Conservation (phyloP, 1,284 basidiomycete species). For the Trichosporon sp. region DNA sequence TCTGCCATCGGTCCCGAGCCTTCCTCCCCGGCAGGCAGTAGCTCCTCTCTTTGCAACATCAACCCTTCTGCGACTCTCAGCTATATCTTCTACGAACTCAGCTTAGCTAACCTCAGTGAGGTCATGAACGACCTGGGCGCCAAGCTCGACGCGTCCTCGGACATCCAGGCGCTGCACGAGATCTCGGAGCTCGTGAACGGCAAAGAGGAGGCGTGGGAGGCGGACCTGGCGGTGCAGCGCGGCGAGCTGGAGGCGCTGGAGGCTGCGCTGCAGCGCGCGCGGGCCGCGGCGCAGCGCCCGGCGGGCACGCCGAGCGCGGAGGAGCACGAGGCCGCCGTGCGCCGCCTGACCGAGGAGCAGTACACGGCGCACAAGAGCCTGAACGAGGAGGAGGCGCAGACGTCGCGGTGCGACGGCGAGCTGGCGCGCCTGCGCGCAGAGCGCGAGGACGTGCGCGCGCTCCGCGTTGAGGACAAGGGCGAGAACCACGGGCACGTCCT, state of each 20-base stretch:
- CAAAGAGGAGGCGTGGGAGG: background rate
- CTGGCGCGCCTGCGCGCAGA: conserved; percentile 30
- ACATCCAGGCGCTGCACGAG: background rate
- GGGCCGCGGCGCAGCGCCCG: conserved; percentile 37
- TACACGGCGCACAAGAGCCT: conserved; percentile 36
- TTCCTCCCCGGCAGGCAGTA: too few relatives aligned
- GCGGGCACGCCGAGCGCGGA: conserved; percentile 29
- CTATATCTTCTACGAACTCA: background rate
- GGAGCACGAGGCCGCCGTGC: conserved; percentile 37
- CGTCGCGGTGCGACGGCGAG: conserved; percentile 40
- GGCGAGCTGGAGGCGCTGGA: background rate
- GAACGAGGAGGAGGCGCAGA: conserved; percentile 36
- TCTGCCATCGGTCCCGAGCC: too few relatives aligned
- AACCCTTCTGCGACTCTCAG: background rate
- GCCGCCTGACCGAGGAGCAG: conserved; percentile 36
- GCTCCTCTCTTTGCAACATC: too few relatives aligned
- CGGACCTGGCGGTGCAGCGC: background rate
- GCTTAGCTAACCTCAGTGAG: background rate
- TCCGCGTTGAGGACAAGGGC: background rate
- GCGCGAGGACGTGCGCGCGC: conserved; percentile 33
- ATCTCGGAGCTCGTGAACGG: background rate
- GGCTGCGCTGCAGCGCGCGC: conserved; percentile 19
- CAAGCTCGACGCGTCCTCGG: background rate
- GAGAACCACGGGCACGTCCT: conserved; percentile 22
- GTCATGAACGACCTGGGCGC: background rate